Percentiles rank a stretch among this genome's conserved stretches.
These are phyloP conservation scores for Blepharisma japonicum DNA, from an alignment of 73 alveolate species.

Conservation along the genomic window DNA sequence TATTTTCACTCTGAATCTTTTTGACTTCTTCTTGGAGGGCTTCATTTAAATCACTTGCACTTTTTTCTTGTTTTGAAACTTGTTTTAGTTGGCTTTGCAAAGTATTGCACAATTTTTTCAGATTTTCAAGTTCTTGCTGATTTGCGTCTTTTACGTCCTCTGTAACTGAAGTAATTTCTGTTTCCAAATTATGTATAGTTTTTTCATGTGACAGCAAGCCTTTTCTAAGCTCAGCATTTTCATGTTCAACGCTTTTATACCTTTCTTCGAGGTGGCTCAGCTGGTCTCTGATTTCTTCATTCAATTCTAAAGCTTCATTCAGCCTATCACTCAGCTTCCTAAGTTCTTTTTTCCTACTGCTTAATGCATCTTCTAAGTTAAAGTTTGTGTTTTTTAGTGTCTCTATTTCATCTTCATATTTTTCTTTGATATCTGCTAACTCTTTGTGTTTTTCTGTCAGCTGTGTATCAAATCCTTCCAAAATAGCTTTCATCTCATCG, in stretches of 20 bases:
- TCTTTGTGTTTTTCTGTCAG: neutral
- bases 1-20: neutral
- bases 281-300: slow-evolving; percentile 6
- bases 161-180: neutral
- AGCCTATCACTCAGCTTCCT: neutral
- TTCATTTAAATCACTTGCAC: neutral
- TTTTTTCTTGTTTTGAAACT: neutral
- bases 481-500: neutral
- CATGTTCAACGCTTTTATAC: neutral
- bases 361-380: neutral
- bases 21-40: neutral
- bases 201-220: neutral
- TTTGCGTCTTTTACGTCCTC: slow-evolving; percentile 3
- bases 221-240: slow-evolving; percentile 2
- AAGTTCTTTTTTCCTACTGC: neutral
- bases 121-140: neutral
- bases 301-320: neutral
- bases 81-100: neutral
- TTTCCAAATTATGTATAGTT: neutral
- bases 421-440: neutral
- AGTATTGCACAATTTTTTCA: neutral
- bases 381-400: neutral
- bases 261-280: neutral
- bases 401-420: slow-evolving; percentile 4
- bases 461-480: neutral